A percentile compares a stretch with the other conserved stretches of the same genome.
phyloP scores from a whole-genome alignment of 2,329 filamentous ascomycete species.

The Esteya vermicola region DNA sequence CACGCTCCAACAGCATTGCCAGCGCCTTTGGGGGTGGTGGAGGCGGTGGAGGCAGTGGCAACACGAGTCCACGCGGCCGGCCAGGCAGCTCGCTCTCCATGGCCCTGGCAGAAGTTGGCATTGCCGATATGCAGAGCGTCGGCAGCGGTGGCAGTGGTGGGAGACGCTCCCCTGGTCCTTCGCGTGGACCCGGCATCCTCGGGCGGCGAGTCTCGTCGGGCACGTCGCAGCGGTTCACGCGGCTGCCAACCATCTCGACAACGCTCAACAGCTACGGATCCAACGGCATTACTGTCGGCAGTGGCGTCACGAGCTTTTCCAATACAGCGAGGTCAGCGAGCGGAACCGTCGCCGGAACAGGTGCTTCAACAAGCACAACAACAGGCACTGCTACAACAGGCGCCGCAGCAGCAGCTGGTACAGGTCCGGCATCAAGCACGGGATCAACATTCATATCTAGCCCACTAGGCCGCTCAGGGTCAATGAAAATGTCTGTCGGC shows the following conservation, averaged over 20 bases:
- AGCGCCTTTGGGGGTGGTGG: slow-evolving; percentile 12
- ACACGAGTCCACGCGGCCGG: slow-evolving; percentile 27
- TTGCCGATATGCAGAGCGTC: too few species aligned
- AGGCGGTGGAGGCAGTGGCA: too few species aligned
- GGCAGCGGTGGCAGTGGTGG: too few species aligned
- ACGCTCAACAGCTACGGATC: neutral
- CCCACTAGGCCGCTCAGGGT: slow-evolving; percentile 17
- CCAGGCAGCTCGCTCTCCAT: slow-evolving; percentile 28
- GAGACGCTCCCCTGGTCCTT: too few species aligned
- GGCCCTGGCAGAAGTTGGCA: slow-evolving; percentile 10
- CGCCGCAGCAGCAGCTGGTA: too few species aligned
- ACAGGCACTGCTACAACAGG: too few species aligned
- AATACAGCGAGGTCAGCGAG: too few species aligned
- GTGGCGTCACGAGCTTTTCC: slow-evolving; percentile 21
- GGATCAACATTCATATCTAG: slow-evolving; percentile 4
- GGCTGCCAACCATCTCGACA: neutral
- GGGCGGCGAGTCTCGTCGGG: slow-evolving; percentile 5
- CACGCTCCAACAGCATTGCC: slow-evolving; percentile 14
- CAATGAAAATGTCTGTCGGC: slow-evolving; percentile 29
- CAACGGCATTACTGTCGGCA: slow-evolving; percentile 24
- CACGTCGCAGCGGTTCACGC: slow-evolving; percentile 1
- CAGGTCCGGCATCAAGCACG: too few species aligned
- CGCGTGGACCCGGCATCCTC: slow-evolving; percentile 6
- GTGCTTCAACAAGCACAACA: too few species aligned
- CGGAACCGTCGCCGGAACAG: too few species aligned